Evolutionary conservation across 179 eudicot species (phyloP), one percentile per base, ranked within the genome.

Genomic region (Gypsophila paniculata): DNA sequence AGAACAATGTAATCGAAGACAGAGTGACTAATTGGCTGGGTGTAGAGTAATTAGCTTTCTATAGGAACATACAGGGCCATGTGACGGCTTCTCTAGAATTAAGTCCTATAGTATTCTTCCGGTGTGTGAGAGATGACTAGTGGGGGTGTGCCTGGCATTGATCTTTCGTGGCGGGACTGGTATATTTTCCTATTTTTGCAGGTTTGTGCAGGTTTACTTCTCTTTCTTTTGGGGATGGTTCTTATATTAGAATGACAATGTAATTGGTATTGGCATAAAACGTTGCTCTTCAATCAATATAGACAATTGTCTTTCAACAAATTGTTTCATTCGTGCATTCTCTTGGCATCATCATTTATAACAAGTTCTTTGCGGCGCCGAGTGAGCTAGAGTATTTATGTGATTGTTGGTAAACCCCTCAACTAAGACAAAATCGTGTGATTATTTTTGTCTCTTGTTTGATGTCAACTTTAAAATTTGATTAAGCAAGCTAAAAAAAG

Each of bases 161-260:
- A 67, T 75, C 42, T 60, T 42, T 59, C 75, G 79, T 75, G 66
- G 82, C 5, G 71, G 74, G 74, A 51, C 46, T 69, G 63, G 62
- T 76, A 73, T 73, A 39, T 51, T 72, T 54, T 61, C 46, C 49
- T 76, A 64, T 39, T 70, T 72, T 72, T 32, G 71, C 66, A 74
- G 55, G 68, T 75, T 72, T 80, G 83, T 80, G 83, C 80, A 80
- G 83, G 61, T 76, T 63, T 63, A 48, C n/a, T 66, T 72, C 5
- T 44, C 58, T 62, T 55, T 78, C 38, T 29, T 61, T 54, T 76
- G 67, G 74, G 75, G 61, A 53, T 19, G 54, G 76, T 70, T 74
- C 44, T 68, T 52, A 65, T 72, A 32, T 62, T 75, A 68, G 72
- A 79, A 69, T 19, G 29, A 61, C 36, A 7, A 59, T 79, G 74